These are phyloP conservation scores for Entoloma clypeatum DNA, from an alignment of 1,284 basidiomycete genomes.

Conservation along the genomic window DNA sequence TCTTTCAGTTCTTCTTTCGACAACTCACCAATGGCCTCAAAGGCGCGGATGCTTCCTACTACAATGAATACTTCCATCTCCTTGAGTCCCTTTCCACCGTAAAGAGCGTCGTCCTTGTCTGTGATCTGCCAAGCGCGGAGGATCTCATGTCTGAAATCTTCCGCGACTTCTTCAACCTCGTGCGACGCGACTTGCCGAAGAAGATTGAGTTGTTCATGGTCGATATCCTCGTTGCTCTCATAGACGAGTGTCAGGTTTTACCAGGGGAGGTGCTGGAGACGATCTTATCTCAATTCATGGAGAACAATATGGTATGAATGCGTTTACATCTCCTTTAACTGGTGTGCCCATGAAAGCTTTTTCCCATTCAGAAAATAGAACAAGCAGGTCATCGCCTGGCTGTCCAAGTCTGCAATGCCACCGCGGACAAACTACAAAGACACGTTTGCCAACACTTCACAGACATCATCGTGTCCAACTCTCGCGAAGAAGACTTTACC, in stretches of 20 bases:
- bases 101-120: slow-evolving; percentile 92
- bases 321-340: background rate
- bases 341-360: background rate
- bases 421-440: slow-evolving; percentile 84
- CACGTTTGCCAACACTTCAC: slow-evolving; percentile 90
- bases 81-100: slow-evolving; percentile 91
- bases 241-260: slow-evolving; percentile 80
- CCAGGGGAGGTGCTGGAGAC: slow-evolving; percentile 79
- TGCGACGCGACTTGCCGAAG: slow-evolving; percentile 80
- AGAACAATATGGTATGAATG: slow-evolving; percentile 67
- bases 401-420: slow-evolving; percentile 81
- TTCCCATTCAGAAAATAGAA: slow-evolving; percentile 53
- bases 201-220: slow-evolving; percentile 87
- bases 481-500: slow-evolving; percentile 55
- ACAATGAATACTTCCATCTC: slow-evolving; percentile 88
- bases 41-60: slow-evolving; percentile 69
- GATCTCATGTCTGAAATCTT: slow-evolving; percentile 86
- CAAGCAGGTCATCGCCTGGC: slow-evolving; percentile 84
- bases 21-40: slow-evolving; percentile 79
- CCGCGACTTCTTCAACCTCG: slow-evolving; percentile 76
- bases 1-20: slow-evolving; percentile 91
- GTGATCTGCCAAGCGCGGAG: slow-evolving; percentile 85
- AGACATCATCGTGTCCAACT: slow-evolving; percentile 72
- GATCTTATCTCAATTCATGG: slow-evolving; percentile 83
- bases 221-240: slow-evolving; percentile 85